These are phyloP conservation scores for Nicotiana rustica DNA, from an alignment of 305 asterid genomes.

Conservation along the genomic window DNA sequence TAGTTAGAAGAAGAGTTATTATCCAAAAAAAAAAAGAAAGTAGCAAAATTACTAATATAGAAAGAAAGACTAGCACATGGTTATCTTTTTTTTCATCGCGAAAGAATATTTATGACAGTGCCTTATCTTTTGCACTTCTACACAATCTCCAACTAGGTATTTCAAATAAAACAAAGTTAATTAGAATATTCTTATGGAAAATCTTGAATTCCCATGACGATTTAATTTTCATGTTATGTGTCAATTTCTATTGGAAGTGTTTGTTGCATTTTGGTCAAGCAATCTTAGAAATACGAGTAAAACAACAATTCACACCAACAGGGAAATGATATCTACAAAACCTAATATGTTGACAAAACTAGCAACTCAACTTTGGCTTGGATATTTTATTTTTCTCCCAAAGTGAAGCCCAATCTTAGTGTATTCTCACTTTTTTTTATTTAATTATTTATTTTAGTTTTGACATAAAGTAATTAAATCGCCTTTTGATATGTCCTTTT, in stretches of 20 bases:
- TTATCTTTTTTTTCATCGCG: too few relatives aligned
- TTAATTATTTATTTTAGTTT: too few relatives aligned
- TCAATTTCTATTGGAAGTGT: not conserved
- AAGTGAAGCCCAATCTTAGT: not conserved
- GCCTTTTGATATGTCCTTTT: not conserved
- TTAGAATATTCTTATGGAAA: too few relatives aligned
- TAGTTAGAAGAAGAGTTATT: too few relatives aligned
- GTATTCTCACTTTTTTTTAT: not conserved
- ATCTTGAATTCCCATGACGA: not conserved
- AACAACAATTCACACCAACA: not conserved
- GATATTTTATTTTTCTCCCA: not conserved
- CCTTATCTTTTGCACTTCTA: too few relatives aligned
- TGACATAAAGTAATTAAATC: conserved; percentile 2
- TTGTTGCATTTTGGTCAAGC: not conserved
- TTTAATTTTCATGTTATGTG: too few relatives aligned
- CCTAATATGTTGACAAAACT: conserved; percentile 1
- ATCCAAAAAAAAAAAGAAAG: not conserved
- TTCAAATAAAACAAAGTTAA: too few relatives aligned
- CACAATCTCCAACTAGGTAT: not conserved
- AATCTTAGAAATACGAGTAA: not conserved
- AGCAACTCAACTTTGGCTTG: not conserved
- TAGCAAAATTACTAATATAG: not conserved
- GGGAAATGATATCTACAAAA: not conserved
- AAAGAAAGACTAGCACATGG: not conserved
- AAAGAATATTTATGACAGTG: too few relatives aligned